Base-by-base conservation (phyloP, 176 grass and related monocot species). In the Metroxylon sagu region DNA sequence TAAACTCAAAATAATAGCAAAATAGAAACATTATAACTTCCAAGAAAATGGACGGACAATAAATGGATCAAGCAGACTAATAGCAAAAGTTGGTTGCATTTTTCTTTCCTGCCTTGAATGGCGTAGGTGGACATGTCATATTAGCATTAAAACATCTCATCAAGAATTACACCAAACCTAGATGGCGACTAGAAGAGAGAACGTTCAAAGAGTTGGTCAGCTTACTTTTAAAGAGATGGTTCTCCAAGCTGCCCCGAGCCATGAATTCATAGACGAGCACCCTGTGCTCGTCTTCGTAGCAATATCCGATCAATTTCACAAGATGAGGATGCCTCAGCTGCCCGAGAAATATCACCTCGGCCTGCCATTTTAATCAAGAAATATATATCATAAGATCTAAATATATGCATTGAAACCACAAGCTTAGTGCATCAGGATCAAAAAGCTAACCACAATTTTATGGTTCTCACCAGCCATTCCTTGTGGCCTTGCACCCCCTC, bases 401-500 rank as follows among this genome's bases (percentile, higher is more conserved):
- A 43, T 43, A 7, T 14, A 43, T 43, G 35, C 35, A 43, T 43
- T 14, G 10, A 43, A 43, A 14, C 35, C 35, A 14, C 35, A 43
- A 43, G 8, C 12, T 43, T 43, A 14, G 35, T 14, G 35, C 2
- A 14, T 3, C 8, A 14, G 12, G 35, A 43, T 12, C 35, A 55
- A 19, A 19, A 55, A 14, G 21, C 19, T 12, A 6, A 25, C 1
- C 21, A 19, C 35, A 43, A 43, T 7, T 43, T 43, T 12, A 14
- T 43, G 3, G 35, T 43, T 43, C 10, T 6, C 55, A 95, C 89
- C 85, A 95, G 70, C 89, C 89, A 95, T 81, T 95, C 89, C 69
- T 76, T 88, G 81, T 95, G 89, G 0, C 89, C 89, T 51, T 95
- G 89, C 0, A 26, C 73, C 4, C 89, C 89, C 48, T 95, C 89